Conservation (phyloP, 805 yeast genomes). For the Saturnispora hagleri region DNA sequence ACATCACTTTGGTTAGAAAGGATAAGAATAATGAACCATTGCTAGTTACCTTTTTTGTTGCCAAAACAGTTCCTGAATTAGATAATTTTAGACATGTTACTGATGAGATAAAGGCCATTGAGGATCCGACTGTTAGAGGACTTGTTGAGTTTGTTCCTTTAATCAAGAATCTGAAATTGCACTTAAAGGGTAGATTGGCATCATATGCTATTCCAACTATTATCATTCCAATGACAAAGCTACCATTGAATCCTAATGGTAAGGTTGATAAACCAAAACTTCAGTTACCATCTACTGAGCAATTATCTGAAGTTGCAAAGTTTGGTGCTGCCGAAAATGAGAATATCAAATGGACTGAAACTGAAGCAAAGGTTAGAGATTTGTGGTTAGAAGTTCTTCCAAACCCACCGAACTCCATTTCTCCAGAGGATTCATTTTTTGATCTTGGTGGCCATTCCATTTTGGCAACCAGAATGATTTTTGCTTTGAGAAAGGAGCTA, state of each 20-base stretch:
- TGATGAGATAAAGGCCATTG: constrained; percentile 33
- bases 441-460: constrained; percentile 98
- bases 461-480: constrained; percentile 93
- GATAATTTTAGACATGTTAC: constrained; percentile 40
- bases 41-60: constrained; percentile 85
- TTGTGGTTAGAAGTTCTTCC: constrained; percentile 85
- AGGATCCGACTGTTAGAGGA: constrained; percentile 69
- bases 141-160: constrained; percentile 66
- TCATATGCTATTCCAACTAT: constrained; percentile 89
- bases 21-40: constrained; percentile 91
- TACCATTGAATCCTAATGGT: constrained; percentile 97
- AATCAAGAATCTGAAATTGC: constrained; percentile 71
- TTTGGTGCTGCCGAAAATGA: constrained; percentile 34
- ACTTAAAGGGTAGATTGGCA: constrained; percentile 82
- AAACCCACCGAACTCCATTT: constrained; percentile 66
- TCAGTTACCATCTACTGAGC: constrained; percentile 89
- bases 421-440: constrained; percentile 82
- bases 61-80: constrained; percentile 43
- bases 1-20: constrained; percentile 82
- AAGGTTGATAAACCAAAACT: constrained; percentile 95
- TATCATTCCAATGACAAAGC: constrained; percentile 73
- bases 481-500: constrained; percentile 72
- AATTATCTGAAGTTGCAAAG: constrained; percentile 65
- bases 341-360: constrained; percentile 48
- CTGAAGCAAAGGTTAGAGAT: constrained; percentile 63